Evolutionary conservation across 345 rosid genomes (phyloP).

Genomic region (Hibiscus syriacus): DNA sequence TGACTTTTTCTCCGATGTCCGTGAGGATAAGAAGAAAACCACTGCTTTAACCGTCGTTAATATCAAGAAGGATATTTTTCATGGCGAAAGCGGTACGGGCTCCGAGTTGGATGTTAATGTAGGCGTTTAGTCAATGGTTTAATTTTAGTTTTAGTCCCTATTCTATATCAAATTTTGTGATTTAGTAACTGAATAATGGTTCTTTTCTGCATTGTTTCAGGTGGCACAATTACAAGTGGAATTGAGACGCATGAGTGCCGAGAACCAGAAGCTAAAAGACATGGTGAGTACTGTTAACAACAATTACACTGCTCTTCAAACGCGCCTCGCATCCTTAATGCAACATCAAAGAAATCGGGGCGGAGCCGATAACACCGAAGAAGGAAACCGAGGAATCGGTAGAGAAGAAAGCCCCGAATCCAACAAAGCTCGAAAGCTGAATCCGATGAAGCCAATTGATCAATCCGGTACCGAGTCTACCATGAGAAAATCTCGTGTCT

Average conservation of each 20-base stretch:
- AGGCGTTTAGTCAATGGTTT: conserved; percentile 15
- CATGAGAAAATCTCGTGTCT: conserved; percentile 95
- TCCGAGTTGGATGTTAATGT: conserved; percentile 46
- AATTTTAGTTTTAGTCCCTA: background rate
- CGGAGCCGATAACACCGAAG: too few species aligned
- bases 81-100: conserved; percentile 14
- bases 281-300: conserved; percentile 63
- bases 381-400: too few species aligned
- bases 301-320: conserved; percentile 57
- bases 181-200: too few species aligned
- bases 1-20: conserved; percentile 58
- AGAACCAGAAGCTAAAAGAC: conserved; percentile 65
- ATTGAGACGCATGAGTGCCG: conserved; percentile 53
- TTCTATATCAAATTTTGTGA: too few species aligned
- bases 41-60: conserved; percentile 8
- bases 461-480: conserved; percentile 72
- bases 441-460: conserved; percentile 27
- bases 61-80: conserved; percentile 48
- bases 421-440: conserved; percentile 43
- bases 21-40: background rate
- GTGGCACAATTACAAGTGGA: conserved; percentile 53
- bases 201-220: too few species aligned
- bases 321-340: conserved; percentile 50
- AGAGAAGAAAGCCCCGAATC: conserved; percentile 70
- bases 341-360: too few species aligned